Evolutionary conservation across 345 rosid genomes (phyloP).

Genomic region (Citrus sinensis): DNA sequence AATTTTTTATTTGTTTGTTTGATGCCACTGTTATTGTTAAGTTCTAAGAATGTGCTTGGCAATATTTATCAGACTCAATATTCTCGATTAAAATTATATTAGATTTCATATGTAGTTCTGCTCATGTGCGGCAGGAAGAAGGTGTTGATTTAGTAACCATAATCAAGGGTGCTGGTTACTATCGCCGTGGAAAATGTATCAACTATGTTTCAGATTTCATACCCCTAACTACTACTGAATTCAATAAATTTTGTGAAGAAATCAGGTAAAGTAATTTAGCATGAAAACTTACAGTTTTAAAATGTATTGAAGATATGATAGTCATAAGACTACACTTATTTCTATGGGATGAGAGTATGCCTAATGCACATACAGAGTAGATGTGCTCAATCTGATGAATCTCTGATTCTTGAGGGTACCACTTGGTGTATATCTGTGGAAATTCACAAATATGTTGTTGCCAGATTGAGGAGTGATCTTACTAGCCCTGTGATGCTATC

Average conservation of each 20-base stretch:
- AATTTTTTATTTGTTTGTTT: too few species aligned
- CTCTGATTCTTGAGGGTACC: too few species aligned
- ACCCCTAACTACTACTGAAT: constrained; percentile 55
- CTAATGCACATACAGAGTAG: too few species aligned
- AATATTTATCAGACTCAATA: too few species aligned
- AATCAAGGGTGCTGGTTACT: constrained; percentile 58
- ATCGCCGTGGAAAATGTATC: constrained; percentile 47
- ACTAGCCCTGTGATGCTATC: constrained; percentile 39
- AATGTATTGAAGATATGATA: too few species aligned
- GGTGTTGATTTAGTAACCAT: constrained; percentile 34
- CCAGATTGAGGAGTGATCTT: neutral
- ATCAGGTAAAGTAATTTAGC: constrained; percentile 16
- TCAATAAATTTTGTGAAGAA: constrained; percentile 17
- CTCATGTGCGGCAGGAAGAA: constrained; percentile 2
- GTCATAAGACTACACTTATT: too few species aligned
- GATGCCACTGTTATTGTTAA: too few species aligned
- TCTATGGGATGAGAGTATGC: too few species aligned
- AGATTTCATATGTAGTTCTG: neutral
- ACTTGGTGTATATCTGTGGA: too few species aligned
- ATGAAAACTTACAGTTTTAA: neutral
- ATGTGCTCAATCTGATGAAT: too few species aligned
- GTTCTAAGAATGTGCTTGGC: too few species aligned
- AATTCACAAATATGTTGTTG: neutral
- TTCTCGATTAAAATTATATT: neutral
- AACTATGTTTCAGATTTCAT: constrained; percentile 53